Conservation (phyloP, 2,329 filamentous ascomycete genomes). For the Colletotrichum sp. region DNA sequence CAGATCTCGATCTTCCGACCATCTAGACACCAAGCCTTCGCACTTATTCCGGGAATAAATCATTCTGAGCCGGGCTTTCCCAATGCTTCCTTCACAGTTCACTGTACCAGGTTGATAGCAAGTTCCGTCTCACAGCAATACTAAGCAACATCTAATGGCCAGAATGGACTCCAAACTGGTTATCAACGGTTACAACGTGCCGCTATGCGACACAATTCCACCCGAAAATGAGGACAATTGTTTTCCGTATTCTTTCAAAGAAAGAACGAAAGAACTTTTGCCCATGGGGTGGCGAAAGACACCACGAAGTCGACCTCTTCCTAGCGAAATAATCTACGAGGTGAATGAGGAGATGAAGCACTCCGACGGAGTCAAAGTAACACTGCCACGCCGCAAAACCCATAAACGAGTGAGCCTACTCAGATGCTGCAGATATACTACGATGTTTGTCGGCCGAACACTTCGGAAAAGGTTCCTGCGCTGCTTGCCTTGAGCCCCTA, state of each 20-base stretch:
- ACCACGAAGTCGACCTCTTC: neutral
- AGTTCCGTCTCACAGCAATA: accelerated
- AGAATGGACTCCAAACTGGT: neutral
- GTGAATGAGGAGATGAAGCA: neutral
- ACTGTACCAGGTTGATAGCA: accelerated
- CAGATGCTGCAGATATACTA: neutral
- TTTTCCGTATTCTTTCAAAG: neutral
- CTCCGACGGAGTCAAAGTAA: neutral
- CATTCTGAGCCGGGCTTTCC: neutral
- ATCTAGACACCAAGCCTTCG: neutral
- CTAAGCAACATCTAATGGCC: accelerated
- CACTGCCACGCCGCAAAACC: accelerated
- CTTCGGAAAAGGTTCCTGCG: neutral
- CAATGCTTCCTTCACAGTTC: accelerated
- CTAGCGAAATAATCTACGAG: neutral
- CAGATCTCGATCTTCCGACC: neutral
- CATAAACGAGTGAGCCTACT: accelerated
- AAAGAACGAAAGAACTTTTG: neutral
- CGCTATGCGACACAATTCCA: neutral
- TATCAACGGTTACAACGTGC: neutral
- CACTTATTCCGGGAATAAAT: neutral
- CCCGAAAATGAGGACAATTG: neutral
- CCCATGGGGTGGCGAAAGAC: neutral
- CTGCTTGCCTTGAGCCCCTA: neutral
- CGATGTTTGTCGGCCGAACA: neutral